phyloP scores from a whole-genome alignment of 768 basidiomycete species.

The Sporobolomyces phaffii region DNA sequence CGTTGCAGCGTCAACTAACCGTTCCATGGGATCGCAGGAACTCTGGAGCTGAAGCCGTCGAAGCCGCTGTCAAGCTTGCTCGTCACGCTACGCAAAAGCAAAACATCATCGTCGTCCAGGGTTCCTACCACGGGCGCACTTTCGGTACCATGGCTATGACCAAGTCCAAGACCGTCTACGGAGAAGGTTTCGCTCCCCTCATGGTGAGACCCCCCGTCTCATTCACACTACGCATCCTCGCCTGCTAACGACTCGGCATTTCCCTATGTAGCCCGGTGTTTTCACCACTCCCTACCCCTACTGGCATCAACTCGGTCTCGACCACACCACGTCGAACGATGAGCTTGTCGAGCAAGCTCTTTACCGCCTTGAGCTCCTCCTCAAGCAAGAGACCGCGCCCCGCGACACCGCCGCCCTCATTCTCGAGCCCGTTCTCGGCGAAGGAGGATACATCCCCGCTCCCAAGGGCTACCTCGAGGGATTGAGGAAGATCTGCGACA shows the following conservation, averaged over 20 bases:
- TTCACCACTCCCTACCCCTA: conserved; percentile 79
- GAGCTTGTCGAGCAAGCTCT: conserved; percentile 37
- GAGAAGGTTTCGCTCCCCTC: conserved; percentile 66
- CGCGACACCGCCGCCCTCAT: conserved; percentile 87
- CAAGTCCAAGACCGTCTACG: conserved; percentile 88
- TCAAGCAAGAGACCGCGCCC: conserved; percentile 73
- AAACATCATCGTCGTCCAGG: conserved; percentile 88
- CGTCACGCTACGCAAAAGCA: conserved; percentile 69
- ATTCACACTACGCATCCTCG: no score
- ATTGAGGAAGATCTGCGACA: conserved; percentile 75
- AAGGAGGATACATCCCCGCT: conserved; percentile 91
- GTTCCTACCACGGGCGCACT: conserved; percentile 84
- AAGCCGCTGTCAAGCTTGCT: conserved; percentile 82
- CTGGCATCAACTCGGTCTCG: conserved; percentile 59
- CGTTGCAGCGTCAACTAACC: not conserved
- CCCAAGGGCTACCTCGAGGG: conserved; percentile 72
- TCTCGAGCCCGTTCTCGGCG: conserved; percentile 86
- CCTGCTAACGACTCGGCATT: no score
- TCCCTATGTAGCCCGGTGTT: conserved; percentile 78
- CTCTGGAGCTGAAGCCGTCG: conserved; percentile 88
- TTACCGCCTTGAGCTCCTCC: conserved; percentile 59
- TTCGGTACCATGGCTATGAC: conserved; percentile 89
- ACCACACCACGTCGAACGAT: conserved; percentile 31
- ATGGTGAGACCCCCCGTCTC: no score
- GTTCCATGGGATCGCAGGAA: conserved; percentile 49